Conservation (phyloP, 768 basidiomycete genomes). For the Calvatia gigantea region DNA sequence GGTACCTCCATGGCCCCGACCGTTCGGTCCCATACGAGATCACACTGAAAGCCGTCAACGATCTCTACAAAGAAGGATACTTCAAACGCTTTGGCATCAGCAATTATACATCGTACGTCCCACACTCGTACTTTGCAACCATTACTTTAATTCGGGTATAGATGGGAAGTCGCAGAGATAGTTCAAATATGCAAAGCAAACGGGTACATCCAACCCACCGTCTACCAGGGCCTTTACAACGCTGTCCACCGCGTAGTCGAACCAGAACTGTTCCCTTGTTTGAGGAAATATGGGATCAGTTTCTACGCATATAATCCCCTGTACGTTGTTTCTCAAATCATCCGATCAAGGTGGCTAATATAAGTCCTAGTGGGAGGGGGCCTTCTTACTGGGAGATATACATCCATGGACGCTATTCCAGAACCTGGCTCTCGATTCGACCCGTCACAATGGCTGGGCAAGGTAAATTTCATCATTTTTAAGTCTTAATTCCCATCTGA, state of each 20-base stretch:
- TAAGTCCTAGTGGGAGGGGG: slow-evolving; percentile 49
- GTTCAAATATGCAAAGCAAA: slow-evolving; percentile 53
- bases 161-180: slow-evolving; percentile 64
- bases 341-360: background rate
- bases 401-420: slow-evolving; percentile 31
- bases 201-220: slow-evolving; percentile 50
- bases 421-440: slow-evolving; percentile 59
- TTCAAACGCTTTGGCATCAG: slow-evolving; percentile 65
- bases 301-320: slow-evolving; percentile 56
- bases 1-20: slow-evolving; percentile 63
- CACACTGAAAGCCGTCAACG: slow-evolving; percentile 50
- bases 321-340: slow-evolving; percentile 26
- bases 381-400: slow-evolving; percentile 54
- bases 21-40: slow-evolving; percentile 53
- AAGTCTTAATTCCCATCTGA: background rate
- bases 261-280: slow-evolving; percentile 49
- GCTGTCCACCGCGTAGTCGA: slow-evolving; percentile 37
- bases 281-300: slow-evolving; percentile 53
- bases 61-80: slow-evolving; percentile 52
- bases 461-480: slow-evolving; percentile 26
- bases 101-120: slow-evolving; percentile 51
- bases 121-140: background rate
- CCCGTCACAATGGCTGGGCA: slow-evolving; percentile 38
- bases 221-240: slow-evolving; percentile 49
- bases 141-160: slow-evolving; percentile 1